Conservation (phyloP, 129 eudicot genomes). For the Pulicaria dysenterica region DNA sequence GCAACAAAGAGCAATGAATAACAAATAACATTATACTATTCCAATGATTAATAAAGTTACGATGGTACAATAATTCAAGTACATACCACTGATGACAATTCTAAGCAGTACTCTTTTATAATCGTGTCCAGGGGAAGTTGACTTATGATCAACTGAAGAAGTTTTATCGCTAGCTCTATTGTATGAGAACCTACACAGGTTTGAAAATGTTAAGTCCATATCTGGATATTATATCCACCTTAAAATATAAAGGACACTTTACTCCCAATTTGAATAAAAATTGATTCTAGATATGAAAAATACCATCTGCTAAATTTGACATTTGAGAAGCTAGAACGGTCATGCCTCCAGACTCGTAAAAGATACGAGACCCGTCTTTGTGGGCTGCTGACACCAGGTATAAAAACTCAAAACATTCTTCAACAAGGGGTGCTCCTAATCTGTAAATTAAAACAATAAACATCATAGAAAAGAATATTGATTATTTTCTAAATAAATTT, state of each 20-base stretch:
- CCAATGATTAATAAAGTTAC: not conserved
- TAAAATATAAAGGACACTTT: not conserved
- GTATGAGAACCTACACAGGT: slow-evolving; percentile 56
- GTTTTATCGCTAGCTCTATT: slow-evolving; percentile 62
- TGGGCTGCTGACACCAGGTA: slow-evolving; percentile 59
- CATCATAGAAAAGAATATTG: not conserved
- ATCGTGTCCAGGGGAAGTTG: slow-evolving; percentile 54
- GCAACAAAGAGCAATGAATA: slow-evolving; percentile 33
- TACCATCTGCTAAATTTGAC: slow-evolving; percentile 67
- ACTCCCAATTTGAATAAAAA: slow-evolving; percentile 4
- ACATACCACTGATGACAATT: slow-evolving; percentile 69
- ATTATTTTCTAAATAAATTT: not conserved
- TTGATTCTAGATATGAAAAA: not conserved
- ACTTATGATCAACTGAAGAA: slow-evolving; percentile 60
- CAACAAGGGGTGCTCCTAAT: slow-evolving; percentile 44
- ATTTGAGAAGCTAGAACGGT: slow-evolving; percentile 58
- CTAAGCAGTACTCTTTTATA: slow-evolving; percentile 45
- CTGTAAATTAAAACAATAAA: slow-evolving; percentile 39
- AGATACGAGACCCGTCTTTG: slow-evolving; percentile 49
- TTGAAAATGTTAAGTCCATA: slow-evolving; percentile 20
- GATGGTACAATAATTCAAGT: not conserved
- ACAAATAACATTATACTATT: slow-evolving; percentile 1
- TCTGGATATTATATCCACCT: not conserved
- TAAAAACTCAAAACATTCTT: slow-evolving; percentile 75
- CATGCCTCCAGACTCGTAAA: slow-evolving; percentile 67